Evolutionary conservation across 352 stramenopile genomes (phyloP).

Genomic region (Phytophthora meadii): DNA sequence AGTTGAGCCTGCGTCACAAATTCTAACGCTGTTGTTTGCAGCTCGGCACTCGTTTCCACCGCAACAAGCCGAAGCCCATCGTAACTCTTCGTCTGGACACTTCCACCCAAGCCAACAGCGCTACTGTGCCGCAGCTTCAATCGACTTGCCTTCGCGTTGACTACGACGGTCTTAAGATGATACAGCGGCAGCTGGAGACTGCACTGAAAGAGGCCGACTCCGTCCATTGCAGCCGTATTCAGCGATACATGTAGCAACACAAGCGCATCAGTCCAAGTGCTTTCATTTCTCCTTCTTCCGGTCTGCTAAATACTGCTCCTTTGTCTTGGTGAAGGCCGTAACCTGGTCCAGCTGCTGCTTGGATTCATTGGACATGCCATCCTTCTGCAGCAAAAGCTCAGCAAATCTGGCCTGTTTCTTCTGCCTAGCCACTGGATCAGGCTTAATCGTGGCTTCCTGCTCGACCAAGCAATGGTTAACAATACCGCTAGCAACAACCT

Average conservation of each 20-base stretch:
- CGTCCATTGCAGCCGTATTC: constrained; percentile 74
- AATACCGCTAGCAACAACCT: no score
- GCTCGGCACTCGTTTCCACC: constrained; percentile 68
- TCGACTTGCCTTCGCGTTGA: constrained; percentile 66
- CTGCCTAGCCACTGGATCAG: constrained; percentile 59
- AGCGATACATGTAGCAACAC: constrained; percentile 71
- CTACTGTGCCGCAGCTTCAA: constrained; percentile 29
- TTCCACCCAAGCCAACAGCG: constrained; percentile 20
- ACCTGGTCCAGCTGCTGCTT: constrained; percentile 83
- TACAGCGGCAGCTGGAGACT: constrained; percentile 70
- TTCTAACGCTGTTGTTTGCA: constrained; percentile 21
- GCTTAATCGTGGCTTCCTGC: constrained; percentile 76
- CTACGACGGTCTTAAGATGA: constrained; percentile 65
- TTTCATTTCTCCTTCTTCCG: constrained; percentile 33
- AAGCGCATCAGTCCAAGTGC: background rate
- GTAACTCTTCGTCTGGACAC: constrained; percentile 76
- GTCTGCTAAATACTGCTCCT: constrained; percentile 41
- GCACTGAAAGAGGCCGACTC: constrained; percentile 77
- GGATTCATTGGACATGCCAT: constrained; percentile 57
- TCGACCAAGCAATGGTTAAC: background rate
- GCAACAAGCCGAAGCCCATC: constrained; percentile 69
- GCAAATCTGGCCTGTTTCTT: constrained; percentile 81
- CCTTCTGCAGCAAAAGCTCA: constrained; percentile 71
- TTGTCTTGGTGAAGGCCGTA: constrained; percentile 71
- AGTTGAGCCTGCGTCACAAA: background rate